These are phyloP conservation scores for Parasarocladium wereldwijsianum DNA, from an alignment of 2,329 filamentous ascomycete genomes.

Conservation along the genomic window DNA sequence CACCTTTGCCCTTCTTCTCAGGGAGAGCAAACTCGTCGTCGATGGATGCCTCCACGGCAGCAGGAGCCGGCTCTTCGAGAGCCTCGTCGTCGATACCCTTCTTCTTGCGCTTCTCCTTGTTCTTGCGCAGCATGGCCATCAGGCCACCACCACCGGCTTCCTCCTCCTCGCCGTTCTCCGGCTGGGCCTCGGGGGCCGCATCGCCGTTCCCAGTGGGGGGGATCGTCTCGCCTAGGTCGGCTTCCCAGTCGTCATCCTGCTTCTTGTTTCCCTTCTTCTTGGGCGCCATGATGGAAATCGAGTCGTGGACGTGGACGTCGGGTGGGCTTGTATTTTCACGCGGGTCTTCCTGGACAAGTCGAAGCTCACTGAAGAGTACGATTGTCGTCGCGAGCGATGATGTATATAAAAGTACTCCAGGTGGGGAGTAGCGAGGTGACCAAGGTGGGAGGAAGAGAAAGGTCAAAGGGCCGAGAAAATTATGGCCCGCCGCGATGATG, in stretches of 20 bases:
- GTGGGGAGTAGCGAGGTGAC: too few species aligned
- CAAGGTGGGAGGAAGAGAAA: neutral
- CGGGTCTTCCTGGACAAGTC: neutral
- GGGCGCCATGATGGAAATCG: constrained; percentile 66
- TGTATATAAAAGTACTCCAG: too few species aligned
- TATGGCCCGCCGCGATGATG: constrained; percentile 3
- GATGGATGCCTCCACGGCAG: constrained; percentile 64
- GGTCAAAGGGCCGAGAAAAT: neutral
- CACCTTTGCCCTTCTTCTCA: constrained; percentile 58
- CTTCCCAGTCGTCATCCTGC: constrained; percentile 84
- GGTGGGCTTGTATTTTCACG: neutral
- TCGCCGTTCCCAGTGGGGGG: constrained; percentile 42
- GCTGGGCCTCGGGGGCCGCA: constrained; percentile 30
- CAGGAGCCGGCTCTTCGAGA: constrained; percentile 40
- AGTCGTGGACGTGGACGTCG: neutral
- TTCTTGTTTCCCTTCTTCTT: constrained; percentile 88
- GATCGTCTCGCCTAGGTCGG: constrained; percentile 69
- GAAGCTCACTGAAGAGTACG: constrained; percentile 5
- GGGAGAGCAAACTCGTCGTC: constrained; percentile 78
- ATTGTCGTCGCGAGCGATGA: neutral
- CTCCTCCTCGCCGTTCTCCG: constrained; percentile 36
- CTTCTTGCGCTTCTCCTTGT: constrained; percentile 78
- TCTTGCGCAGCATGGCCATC: constrained; percentile 69
- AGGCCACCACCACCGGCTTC: constrained; percentile 48
- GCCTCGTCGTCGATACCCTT: constrained; percentile 60